Evolutionary conservation across 495 filamentous ascomycete genomes (phyloP), one percentile per base, ranked within the genome.

Genomic region (Pyrenopolyporus hunteri): DNA sequence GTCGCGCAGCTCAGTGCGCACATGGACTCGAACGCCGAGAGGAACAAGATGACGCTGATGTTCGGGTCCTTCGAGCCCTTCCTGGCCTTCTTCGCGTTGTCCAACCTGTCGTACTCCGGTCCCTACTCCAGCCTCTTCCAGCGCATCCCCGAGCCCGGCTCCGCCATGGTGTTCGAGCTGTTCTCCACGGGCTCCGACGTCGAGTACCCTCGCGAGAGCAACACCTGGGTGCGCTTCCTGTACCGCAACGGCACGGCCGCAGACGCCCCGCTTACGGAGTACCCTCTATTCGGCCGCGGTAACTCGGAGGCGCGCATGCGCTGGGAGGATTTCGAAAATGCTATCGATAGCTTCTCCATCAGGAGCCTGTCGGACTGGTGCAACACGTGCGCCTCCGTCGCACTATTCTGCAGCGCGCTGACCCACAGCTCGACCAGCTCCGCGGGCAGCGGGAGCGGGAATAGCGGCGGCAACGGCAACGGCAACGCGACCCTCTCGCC

Each of bases 21-120:
- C 56, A 68, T 75, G 47, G 43, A 55, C 11, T 64, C 63, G 4
- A 49, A 31, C 11, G 72, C 71, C 10, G 39, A 35, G 14, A 25
- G 42, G 3, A 72, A 69, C 45, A 77, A 78, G 63, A 53, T 80
- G 23, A 73, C 70, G 31, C 53, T 80, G 3, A 64, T 72, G 35
- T 80, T 80, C 57, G 73, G 73, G 42, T 74, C 75, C 3, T 67
- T 72, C 23, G 75, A 78, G 65, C 75, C 77, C 14, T 72, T 80
- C 35, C 26, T 78, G 1, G 68, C 72, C 16, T 79, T 77, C 40
- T 76, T 76, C 45, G 70, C 75, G 11, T 62, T 80, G 2, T 59
- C 75, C 0, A 48, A 65, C 3, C 66, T 77, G 35, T 4, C 69
- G 63, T 0, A 17, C 67, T 5, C 56, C 40, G 7, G n/a, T n/a